Percentiles rank a stretch among this genome's conserved stretches.
Conservation (phyloP, 2,329 filamentous ascomycete species). For the Drechslerella coelobrocha region DNA sequence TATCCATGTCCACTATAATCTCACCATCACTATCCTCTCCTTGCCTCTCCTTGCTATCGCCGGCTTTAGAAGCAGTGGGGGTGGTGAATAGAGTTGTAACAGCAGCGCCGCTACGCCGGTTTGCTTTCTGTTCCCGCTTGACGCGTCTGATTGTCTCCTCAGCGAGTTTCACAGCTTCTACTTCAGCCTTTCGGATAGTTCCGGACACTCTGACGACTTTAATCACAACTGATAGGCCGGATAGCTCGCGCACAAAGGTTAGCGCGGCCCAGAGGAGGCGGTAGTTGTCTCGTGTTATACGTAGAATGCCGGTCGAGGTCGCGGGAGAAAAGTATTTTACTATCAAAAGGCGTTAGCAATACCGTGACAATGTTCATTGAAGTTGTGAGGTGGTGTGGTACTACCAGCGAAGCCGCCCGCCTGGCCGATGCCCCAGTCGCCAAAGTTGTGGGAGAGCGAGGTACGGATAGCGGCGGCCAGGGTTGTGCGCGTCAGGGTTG, state of each 20-base stretch:
- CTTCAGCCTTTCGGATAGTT: conserved; percentile 89
- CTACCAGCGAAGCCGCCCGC: conserved; percentile 73
- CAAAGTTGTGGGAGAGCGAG: conserved; percentile 76
- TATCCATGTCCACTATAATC: conserved; percentile 27
- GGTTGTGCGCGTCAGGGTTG: conserved; percentile 70
- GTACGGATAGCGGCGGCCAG: conserved; percentile 74
- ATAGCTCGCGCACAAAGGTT: conserved; percentile 75
- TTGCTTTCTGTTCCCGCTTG: conserved; percentile 18
- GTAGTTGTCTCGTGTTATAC: conserved; percentile 81
- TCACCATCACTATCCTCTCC: conserved; percentile 17
- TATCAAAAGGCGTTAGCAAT: conserved; percentile 57
- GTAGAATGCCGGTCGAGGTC: conserved; percentile 93
- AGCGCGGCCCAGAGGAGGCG: conserved; percentile 88
- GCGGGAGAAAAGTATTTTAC: conserved; percentile 91
- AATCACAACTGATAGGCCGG: conserved; percentile 74
- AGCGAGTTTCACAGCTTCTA: conserved; percentile 73
- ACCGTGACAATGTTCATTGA: conserved; percentile 4
- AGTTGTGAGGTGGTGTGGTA: background rate
- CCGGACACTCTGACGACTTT: conserved; percentile 86
- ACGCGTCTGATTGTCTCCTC: conserved; percentile 43
- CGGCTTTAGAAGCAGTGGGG: conserved; percentile 4
- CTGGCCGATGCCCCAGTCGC: conserved; percentile 84
- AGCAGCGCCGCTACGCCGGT: conserved; percentile 7
- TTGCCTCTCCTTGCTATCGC: background rate
- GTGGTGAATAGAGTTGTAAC: conserved; percentile 19